Percentiles rank a stretch among this genome's conserved stretches.
phyloP scores from a whole-genome alignment of 257 asterid genomes.

The Euphrasia confusa region DNA sequence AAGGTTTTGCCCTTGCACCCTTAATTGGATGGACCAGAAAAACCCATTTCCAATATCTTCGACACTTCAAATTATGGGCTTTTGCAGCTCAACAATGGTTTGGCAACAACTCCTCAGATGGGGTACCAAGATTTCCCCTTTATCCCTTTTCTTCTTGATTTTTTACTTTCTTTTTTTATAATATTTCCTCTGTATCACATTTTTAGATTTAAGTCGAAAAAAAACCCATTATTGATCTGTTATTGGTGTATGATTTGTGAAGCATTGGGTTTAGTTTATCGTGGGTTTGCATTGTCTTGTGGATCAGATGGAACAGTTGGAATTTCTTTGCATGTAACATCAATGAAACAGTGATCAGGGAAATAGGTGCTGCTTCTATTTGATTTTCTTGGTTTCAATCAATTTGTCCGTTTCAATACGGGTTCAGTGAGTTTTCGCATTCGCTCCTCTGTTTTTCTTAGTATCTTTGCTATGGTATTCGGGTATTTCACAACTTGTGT shows the following conservation, averaged over 20 bases:
- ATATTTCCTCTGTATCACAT: not conserved
- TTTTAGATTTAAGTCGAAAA: not conserved
- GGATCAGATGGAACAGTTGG: slow-evolving; percentile 94
- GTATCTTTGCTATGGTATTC: not conserved
- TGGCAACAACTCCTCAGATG: slow-evolving; percentile 85
- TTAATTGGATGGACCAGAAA: slow-evolving; percentile 37
- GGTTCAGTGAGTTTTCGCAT: too few species aligned
- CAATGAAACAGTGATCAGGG: slow-evolving; percentile 75
- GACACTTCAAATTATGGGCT: slow-evolving; percentile 84
- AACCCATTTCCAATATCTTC: slow-evolving; percentile 40
- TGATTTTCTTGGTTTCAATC: not conserved
- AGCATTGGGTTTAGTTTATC: not conserved
- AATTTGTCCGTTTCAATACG: too few species aligned
- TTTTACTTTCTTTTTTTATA: not conserved
- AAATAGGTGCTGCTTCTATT: slow-evolving; percentile 55
- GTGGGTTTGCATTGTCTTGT: not conserved
- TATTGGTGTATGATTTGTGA: not conserved
- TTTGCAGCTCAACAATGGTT: slow-evolving; percentile 70
- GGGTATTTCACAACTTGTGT: not conserved
- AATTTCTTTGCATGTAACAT: slow-evolving; percentile 87
- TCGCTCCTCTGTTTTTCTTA: not conserved
- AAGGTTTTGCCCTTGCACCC: slow-evolving; percentile 53
- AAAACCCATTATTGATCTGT: not conserved
- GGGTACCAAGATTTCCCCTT: slow-evolving; percentile 42
- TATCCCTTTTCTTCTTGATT: not conserved